Percentiles rank a stretch among this genome's conserved stretches.
phyloP scores from a whole-genome alignment of 805 yeast genomes.

The Wickerhamiella bombiphila region DNA sequence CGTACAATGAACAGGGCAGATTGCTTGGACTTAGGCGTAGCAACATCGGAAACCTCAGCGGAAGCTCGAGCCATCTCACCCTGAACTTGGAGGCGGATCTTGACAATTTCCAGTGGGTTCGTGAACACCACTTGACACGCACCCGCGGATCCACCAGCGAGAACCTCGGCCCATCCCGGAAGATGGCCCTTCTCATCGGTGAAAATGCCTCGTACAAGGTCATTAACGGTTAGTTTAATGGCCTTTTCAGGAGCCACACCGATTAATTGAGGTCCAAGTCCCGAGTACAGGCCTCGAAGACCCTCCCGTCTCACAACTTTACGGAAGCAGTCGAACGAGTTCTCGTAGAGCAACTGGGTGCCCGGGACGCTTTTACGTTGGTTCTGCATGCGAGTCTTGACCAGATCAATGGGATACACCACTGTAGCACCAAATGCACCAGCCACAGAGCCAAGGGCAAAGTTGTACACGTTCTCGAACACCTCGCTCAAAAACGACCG shows the following conservation, averaged over 20 bases:
- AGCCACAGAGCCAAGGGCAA: conserved; percentile 81
- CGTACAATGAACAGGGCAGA: conserved; percentile 60
- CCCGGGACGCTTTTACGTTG: conserved; percentile 49
- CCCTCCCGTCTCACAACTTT: conserved; percentile 73
- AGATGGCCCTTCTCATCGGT: conserved; percentile 39
- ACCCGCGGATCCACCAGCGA: conserved; percentile 92
- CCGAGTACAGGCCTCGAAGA: conserved; percentile 72
- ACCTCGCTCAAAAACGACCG: conserved; percentile 38
- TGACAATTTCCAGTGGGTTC: conserved; percentile 90
- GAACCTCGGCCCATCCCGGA: conserved; percentile 47
- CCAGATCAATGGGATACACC: conserved; percentile 91
- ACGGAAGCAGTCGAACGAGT: conserved; percentile 72
- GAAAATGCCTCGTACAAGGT: conserved; percentile 61
- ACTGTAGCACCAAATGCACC: conserved; percentile 98
- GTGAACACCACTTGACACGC: conserved; percentile 93
- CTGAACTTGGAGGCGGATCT: conserved; percentile 86
- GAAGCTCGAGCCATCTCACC: conserved; percentile 43
- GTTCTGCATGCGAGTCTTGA: conserved; percentile 95
- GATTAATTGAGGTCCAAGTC: conserved; percentile 81
- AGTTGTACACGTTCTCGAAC: conserved; percentile 77
- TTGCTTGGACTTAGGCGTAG: conserved; percentile 16
- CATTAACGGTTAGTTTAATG: conserved; percentile 87
- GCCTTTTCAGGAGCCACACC: conserved; percentile 99
- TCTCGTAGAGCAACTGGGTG: conserved; percentile 41
- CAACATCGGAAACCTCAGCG: conserved; percentile 12